Percentiles rank a stretch among this genome's conserved stretches.
These are phyloP conservation scores for Turnera subulata DNA, from an alignment of 345 rosid genomes.

Conservation along the genomic window DNA sequence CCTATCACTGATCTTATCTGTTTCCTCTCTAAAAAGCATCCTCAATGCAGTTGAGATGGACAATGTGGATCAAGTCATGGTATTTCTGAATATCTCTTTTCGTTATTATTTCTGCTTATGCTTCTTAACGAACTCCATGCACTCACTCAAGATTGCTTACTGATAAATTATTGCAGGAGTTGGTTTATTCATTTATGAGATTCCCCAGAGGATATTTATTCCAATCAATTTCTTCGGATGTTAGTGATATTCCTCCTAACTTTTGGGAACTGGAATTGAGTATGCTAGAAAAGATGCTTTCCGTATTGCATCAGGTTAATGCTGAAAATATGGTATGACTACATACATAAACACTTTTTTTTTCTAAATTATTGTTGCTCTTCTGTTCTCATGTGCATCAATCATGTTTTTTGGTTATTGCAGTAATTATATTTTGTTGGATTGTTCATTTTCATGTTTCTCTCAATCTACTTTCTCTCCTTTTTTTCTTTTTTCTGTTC, in stretches of 20 bases:
- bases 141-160: slow-evolving; percentile 4
- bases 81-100: slow-evolving; percentile 17
- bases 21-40: slow-evolving; percentile 36
- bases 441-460: too few species aligned
- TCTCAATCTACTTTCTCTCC: background rate
- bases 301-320: slow-evolving; percentile 35
- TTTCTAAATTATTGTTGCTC: background rate
- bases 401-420: too few species aligned
- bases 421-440: too few species aligned
- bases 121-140: background rate
- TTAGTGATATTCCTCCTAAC: slow-evolving; percentile 33
- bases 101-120: background rate
- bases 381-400: too few species aligned
- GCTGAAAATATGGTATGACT: slow-evolving; percentile 40
- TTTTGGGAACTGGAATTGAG: slow-evolving; percentile 41
- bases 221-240: slow-evolving; percentile 33
- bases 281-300: slow-evolving; percentile 64
- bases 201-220: slow-evolving; percentile 53
- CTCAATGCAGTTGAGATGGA: slow-evolving; percentile 40
- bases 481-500: background rate
- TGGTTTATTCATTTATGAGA: slow-evolving; percentile 67
- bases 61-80: slow-evolving; percentile 54
- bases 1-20: slow-evolving; percentile 55
- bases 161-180: slow-evolving; percentile 48
- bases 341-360: background rate